Percentiles rank a stretch among this genome's conserved stretches.
phyloP scores from a whole-genome alignment of 2,329 filamentous ascomycete genomes.

The Akanthomyces lecanii region DNA sequence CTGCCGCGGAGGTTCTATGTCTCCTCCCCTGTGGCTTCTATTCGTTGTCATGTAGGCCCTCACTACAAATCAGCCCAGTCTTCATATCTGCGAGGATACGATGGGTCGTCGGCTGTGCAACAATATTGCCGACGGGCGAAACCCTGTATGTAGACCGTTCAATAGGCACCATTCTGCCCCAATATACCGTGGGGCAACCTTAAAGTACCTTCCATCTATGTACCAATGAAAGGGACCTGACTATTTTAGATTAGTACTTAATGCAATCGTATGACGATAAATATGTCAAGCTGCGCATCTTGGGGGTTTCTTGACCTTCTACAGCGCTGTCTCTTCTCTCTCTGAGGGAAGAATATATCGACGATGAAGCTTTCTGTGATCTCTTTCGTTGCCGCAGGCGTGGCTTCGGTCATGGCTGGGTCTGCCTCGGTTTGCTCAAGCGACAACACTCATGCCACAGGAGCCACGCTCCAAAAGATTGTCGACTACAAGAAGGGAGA shows the following conservation, averaged over 20 bases:
- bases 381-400: background rate
- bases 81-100: too few relatives aligned
- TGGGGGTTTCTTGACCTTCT: too few relatives aligned
- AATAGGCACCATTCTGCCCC: background rate
- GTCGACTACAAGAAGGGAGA: conserved; percentile 12
- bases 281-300: background rate
- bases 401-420: background rate
- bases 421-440: conserved; percentile 14
- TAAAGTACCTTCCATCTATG: background rate
- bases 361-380: conserved; percentile 10
- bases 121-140: background rate
- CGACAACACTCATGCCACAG: conserved; percentile 11
- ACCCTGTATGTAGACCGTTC: background rate
- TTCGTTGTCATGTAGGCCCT: too few relatives aligned
- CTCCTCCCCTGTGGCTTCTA: too few relatives aligned
- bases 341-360: background rate
- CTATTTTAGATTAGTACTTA: conserved; percentile 13
- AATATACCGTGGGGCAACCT: background rate
- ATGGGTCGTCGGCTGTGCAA: too few relatives aligned
- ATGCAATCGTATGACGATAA: background rate
- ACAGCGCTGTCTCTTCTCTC: background rate
- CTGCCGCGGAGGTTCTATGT: too few relatives aligned
- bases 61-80: too few relatives aligned
- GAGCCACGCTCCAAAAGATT: conserved; percentile 10
- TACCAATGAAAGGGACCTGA: conserved; percentile 1